Base-by-base conservation (phyloP, 2,329 filamentous ascomycete species). In the Aspergillus thermomutatus region DNA sequence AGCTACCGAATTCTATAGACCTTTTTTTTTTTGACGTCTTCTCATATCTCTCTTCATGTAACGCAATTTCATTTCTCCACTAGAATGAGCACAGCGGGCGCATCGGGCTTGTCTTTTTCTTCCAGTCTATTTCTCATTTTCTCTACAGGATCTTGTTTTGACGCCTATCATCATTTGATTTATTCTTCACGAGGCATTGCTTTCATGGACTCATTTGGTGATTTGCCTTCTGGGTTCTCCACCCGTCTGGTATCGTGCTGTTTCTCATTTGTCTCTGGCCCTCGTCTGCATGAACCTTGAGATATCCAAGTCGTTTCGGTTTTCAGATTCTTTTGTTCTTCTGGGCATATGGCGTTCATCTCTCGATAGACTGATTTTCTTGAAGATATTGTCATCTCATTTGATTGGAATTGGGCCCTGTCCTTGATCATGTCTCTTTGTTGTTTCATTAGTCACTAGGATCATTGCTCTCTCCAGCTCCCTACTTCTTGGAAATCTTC, bases 1-100 rank as follows among this genome's bases (percentile, higher is more conserved):
- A 73, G 70, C 37, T 58, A 72, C 63, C 68, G 66, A 25, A 65
- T 73, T 27, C 59, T 73, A 5, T 73, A 60, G 65, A 54, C 17
- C 26, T 49, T 11, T 14, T 31, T 21, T 21, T 37, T 23, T 21
- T 54, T 2, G 40, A 21, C 21, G 27, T 40, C 21, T 2, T 17
- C 21, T 34, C 31, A 9, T 4, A 37, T 8, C 25, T 26, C 9
- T 48, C 40, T 43, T 54, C 21, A 57, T 23, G 25, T 28, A 11
- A 17, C 1, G 3, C n/a, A 9, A 40, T 9, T 54, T 23, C 43
- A 26, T 14, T 11, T 25, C 43, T 26, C n/a, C 21, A 25, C 10
- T 23, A 45, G 19, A 46, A 21, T 26, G 43, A 23, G 43, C 21
- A 46, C 43, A 46, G 43, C 43, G 43, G 43, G 43, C 43, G 43